These are phyloP conservation scores for Omphalotus olearius DNA, from an alignment of 1,284 basidiomycete species.

Conservation along the genomic window DNA sequence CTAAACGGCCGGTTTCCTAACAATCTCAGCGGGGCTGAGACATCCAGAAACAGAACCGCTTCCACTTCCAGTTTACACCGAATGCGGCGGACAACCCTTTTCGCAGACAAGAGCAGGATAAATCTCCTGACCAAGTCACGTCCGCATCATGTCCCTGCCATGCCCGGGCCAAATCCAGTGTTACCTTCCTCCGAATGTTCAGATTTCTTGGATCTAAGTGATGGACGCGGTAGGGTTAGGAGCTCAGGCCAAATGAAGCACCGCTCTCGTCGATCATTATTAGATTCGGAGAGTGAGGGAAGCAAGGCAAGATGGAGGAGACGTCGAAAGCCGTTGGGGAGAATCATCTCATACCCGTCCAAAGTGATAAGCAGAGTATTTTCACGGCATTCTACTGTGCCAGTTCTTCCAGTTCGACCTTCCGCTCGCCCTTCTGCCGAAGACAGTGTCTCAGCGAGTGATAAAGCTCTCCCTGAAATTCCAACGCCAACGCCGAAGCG, in stretches of 20 bases:
- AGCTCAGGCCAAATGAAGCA: not conserved
- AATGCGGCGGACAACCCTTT: not conserved
- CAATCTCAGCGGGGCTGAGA: not conserved
- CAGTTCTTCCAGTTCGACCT: too few species aligned
- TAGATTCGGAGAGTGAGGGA: not conserved
- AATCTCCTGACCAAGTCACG: not conserved
- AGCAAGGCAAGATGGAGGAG: not conserved
- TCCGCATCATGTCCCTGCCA: not conserved
- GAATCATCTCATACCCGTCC: conserved; percentile 2
- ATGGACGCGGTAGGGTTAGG: not conserved
- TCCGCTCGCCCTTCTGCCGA: too few species aligned
- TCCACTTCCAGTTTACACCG: not conserved
- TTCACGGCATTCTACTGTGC: not conserved
- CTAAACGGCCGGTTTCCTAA: conserved; percentile 1
- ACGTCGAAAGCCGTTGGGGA: not conserved
- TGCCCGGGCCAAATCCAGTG: not conserved
- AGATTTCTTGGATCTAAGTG: not conserved
- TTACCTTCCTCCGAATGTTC: not conserved
- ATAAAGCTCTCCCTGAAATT: too few species aligned
- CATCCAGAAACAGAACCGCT: not conserved
- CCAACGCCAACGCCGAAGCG: too few species aligned
- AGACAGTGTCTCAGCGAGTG: too few species aligned
- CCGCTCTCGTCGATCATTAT: not conserved
- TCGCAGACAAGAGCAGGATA: not conserved
- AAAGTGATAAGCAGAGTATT: conserved; percentile 3